phyloP scores from a whole-genome alignment of 139 green algal genomes.

The Chlorella ohadii region DNA sequence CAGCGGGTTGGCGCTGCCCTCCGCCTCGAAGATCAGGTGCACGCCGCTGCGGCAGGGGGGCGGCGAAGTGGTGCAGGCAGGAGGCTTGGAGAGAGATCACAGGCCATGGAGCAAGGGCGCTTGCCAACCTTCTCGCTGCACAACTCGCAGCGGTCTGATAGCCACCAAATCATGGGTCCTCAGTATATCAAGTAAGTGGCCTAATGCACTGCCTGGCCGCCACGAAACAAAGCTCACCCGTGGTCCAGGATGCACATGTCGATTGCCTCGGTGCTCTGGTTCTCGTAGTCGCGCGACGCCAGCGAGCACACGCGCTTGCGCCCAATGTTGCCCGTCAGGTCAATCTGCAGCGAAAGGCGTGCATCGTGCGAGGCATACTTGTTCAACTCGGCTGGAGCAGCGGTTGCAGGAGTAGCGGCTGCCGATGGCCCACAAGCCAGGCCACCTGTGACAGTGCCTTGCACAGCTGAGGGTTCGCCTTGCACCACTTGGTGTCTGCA shows the following conservation, averaged over 20 bases:
- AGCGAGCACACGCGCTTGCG: conserved; percentile 39
- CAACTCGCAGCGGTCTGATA: no score
- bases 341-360: no score
- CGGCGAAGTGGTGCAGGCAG: no score
- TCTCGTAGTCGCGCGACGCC: conserved; percentile 7
- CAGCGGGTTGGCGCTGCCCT: conserved; percentile 27
- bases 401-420: no score
- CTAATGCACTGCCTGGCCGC: no score
- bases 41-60: conserved; percentile 15
- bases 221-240: not conserved
- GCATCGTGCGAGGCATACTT: no score
- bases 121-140: no score
- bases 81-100: no score
- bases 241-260: conserved; percentile 42
- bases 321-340: conserved; percentile 24
- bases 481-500: conserved; percentile 10
- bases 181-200: no score
- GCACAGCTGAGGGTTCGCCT: not conserved
- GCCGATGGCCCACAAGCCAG: not conserved
- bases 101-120: no score
- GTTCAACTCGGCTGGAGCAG: no score
- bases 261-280: not conserved
- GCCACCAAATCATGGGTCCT: no score
- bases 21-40: conserved; percentile 48
- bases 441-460: not conserved